Evolutionary conservation across 1,284 basidiomycete genomes (phyloP).

Genomic region (Cutaneotrichosporon cyanovorans): DNA sequence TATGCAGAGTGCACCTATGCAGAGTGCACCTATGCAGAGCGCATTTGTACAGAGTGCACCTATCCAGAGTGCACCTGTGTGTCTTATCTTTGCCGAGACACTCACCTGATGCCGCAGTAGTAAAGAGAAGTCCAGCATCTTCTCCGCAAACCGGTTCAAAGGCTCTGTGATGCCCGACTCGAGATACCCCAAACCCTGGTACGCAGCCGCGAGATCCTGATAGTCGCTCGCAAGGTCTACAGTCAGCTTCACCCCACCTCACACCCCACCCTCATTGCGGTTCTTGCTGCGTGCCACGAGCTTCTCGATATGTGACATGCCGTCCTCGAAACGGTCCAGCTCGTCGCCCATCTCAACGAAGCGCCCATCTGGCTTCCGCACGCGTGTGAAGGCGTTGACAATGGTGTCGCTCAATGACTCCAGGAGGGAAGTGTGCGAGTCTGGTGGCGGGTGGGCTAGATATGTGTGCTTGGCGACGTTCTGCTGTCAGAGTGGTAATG

Average conservation of each 20-base stretch:
- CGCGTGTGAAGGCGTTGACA: slow-evolving; percentile 79
- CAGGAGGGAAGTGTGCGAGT: slow-evolving; percentile 69
- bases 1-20: too few relatives aligned
- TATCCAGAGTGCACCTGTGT: too few relatives aligned
- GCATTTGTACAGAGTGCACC: too few relatives aligned
- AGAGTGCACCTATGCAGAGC: too few relatives aligned
- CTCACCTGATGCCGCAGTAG: slow-evolving; percentile 70
- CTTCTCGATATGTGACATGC: slow-evolving; percentile 69
- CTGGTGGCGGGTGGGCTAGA: slow-evolving; percentile 76
- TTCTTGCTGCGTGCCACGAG: slow-evolving; percentile 66
- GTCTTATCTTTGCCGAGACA: too few relatives aligned
- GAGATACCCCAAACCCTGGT: slow-evolving; percentile 92
- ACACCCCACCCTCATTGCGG: slow-evolving; percentile 71
- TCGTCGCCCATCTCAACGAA: slow-evolving; percentile 84
- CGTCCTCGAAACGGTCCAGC: slow-evolving; percentile 93
- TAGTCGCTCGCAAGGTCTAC: slow-evolving; percentile 93
- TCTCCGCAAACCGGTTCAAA: slow-evolving; percentile 90
- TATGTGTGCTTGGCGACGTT: slow-evolving; percentile 94
- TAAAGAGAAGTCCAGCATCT: slow-evolving; percentile 83
- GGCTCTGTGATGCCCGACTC: slow-evolving; percentile 97
- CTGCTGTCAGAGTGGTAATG: slow-evolving; percentile 45
- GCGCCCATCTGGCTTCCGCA: slow-evolving; percentile 92
- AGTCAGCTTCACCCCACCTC: slow-evolving; percentile 58
- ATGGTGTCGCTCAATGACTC: slow-evolving; percentile 94
- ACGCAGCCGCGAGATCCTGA: slow-evolving; percentile 87